Evolutionary conservation across 805 yeast species (phyloP).

Genomic region (Ogataea saltuana): DNA sequence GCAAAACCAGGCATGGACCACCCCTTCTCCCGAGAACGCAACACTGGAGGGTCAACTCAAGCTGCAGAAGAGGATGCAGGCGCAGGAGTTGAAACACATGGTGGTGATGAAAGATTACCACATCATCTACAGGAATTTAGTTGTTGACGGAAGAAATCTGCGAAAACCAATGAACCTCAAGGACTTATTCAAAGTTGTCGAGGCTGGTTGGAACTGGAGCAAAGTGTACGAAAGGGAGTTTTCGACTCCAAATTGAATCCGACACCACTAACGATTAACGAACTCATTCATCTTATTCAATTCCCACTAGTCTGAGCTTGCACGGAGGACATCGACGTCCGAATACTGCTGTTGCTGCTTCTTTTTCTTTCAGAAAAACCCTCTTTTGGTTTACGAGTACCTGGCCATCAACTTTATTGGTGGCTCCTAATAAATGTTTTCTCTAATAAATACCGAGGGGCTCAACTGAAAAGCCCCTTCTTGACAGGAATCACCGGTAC

Average conservation of each 20-base stretch:
- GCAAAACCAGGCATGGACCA: slow-evolving; percentile 69
- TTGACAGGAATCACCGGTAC: slow-evolving; percentile 19
- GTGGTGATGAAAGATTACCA: slow-evolving; percentile 52
- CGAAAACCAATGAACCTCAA: slow-evolving; percentile 70
- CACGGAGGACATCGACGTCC: too few species aligned
- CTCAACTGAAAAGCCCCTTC: slow-evolving; percentile 24
- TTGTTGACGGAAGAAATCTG: slow-evolving; percentile 67
- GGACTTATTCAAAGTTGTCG: slow-evolving; percentile 70
- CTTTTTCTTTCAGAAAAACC: too few species aligned
- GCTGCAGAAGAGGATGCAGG: slow-evolving; percentile 23
- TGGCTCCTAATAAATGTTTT: too few species aligned
- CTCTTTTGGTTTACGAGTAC: too few species aligned
- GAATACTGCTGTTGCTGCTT: too few species aligned
- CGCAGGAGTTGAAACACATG: slow-evolving; percentile 30
- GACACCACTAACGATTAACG: too few species aligned
- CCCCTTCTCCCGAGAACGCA: slow-evolving; percentile 35
- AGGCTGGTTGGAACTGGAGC: slow-evolving; percentile 82
- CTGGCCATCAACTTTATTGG: too few species aligned
- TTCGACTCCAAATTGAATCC: too few species aligned
- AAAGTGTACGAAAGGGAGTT: slow-evolving; percentile 47
- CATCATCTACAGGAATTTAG: slow-evolving; percentile 66
- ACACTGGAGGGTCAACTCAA: slow-evolving; percentile 28
- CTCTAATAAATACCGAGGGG: not conserved
- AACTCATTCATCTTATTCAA: too few species aligned
- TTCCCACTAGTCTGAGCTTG: too few species aligned